phyloP scores from a whole-genome alignment of 768 basidiomycete genomes.

The Lactarius quietus region DNA sequence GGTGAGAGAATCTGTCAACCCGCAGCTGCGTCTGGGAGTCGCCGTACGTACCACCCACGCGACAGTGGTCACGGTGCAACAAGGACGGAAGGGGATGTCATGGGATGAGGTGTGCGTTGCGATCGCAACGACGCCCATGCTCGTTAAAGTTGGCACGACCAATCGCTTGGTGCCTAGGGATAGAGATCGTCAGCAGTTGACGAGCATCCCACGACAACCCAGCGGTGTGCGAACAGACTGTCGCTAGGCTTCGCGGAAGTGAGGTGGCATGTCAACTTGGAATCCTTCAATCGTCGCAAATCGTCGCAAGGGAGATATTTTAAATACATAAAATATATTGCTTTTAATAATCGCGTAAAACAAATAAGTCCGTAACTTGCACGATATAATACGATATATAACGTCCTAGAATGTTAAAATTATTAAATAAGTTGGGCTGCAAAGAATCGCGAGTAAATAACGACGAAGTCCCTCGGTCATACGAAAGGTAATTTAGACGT shows the following conservation, averaged over 20 bases:
- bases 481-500: not conserved
- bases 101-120: not conserved
- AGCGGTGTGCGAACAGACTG: not conserved
- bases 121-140: constrained; percentile 3
- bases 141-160: not conserved
- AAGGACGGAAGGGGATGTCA: not conserved
- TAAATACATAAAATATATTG: constrained; percentile 1
- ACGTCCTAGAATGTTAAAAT: no score
- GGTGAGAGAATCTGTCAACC: not conserved
- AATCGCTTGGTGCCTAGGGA: not conserved
- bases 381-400: no score
- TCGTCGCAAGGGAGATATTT: no score
- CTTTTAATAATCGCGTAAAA: not conserved
- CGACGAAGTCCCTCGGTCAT: not conserved
- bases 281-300: no score
- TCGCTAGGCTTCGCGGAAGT: not conserved
- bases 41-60: not conserved
- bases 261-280: not conserved
- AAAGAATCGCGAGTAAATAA: not conserved
- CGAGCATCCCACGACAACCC: constrained; percentile 18
- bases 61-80: not conserved
- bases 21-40: not conserved
- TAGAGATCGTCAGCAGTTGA: not conserved
- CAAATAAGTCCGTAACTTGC: no score
- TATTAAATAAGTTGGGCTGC: no score